These are phyloP conservation scores for Zea luxurians DNA, from an alignment of 176 grass and related monocot species.

Conservation along the genomic window DNA sequence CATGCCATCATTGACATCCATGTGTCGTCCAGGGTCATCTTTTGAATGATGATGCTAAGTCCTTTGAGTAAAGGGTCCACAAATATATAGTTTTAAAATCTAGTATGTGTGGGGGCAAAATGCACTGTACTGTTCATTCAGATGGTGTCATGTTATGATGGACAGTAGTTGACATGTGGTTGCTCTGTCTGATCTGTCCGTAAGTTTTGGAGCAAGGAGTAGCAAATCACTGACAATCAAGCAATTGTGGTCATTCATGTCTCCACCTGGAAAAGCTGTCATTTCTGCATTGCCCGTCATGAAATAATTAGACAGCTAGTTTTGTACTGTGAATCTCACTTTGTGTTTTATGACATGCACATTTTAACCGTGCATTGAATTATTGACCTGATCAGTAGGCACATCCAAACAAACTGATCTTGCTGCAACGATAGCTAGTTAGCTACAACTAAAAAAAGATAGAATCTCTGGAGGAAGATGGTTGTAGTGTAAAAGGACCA, in stretches of 20 bases:
- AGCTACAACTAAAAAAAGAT: slow-evolving; percentile 65
- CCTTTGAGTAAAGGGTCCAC: slow-evolving; percentile 28
- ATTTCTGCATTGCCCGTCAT: slow-evolving; percentile 24
- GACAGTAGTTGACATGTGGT: slow-evolving; percentile 26
- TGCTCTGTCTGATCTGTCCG: slow-evolving; percentile 27
- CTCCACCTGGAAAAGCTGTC: slow-evolving; percentile 17
- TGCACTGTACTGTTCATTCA: slow-evolving; percentile 13
- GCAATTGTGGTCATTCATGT: slow-evolving; percentile 34
- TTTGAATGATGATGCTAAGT: slow-evolving; percentile 32
- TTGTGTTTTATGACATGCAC: slow-evolving; percentile 1
- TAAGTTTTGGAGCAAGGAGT: slow-evolving; percentile 27
- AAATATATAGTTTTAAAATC: slow-evolving; percentile 13
- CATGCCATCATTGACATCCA: slow-evolving; percentile 31
- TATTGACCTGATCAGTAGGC: slow-evolving; percentile 26
- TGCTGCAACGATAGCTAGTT: slow-evolving; percentile 58
- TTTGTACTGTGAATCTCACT: not conserved
- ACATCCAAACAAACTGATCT: slow-evolving; percentile 49
- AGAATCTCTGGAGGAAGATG: slow-evolving; percentile 64
- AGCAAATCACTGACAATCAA: slow-evolving; percentile 28
- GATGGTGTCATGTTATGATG: slow-evolving; percentile 20
- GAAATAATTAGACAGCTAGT: slow-evolving; percentile 31
- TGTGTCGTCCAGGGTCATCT: slow-evolving; percentile 26
- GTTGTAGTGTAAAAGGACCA: slow-evolving; percentile 61
- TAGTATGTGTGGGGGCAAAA: slow-evolving; percentile 34
- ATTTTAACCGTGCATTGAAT: not conserved